These are phyloP conservation scores for Zoysia matrella DNA, from an alignment of 202 grass and related monocot species.

Conservation along the genomic window DNA sequence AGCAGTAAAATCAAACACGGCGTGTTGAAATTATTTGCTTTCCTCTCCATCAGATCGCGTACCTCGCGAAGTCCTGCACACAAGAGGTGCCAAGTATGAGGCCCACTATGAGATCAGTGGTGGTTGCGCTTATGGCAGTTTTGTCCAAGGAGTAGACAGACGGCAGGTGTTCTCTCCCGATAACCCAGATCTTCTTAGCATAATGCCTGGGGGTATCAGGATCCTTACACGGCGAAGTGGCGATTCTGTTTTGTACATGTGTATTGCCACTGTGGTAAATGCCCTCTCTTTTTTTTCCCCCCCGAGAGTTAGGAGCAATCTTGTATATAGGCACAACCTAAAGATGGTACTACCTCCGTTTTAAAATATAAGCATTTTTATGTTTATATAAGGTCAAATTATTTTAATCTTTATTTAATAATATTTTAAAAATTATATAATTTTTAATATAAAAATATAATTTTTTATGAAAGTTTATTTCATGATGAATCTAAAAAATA, in stretches of 20 bases:
- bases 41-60: slow-evolving; percentile 38
- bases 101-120: slow-evolving; percentile 54
- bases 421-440: too few species aligned
- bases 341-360: too few species aligned
- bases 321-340: background rate
- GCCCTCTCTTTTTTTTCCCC: background rate
- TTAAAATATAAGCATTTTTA: too few species aligned
- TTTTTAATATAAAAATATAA: too few species aligned
- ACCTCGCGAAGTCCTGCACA: slow-evolving; percentile 53
- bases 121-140: slow-evolving; percentile 51
- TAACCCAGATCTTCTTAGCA: background rate
- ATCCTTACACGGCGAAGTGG: too few species aligned
- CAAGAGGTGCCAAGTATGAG: slow-evolving; percentile 47
- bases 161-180: background rate
- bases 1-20: background rate
- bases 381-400: too few species aligned
- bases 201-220: background rate
- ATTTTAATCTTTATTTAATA: too few species aligned
- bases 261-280: background rate
- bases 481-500: too few species aligned
- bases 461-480: too few species aligned
- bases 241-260: too few species aligned
- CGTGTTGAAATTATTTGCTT: background rate
- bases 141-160: background rate
- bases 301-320: background rate